Base-by-base conservation (phyloP, 2,329 filamentous ascomycete genomes). In the Neofusicoccum sp. region DNA sequence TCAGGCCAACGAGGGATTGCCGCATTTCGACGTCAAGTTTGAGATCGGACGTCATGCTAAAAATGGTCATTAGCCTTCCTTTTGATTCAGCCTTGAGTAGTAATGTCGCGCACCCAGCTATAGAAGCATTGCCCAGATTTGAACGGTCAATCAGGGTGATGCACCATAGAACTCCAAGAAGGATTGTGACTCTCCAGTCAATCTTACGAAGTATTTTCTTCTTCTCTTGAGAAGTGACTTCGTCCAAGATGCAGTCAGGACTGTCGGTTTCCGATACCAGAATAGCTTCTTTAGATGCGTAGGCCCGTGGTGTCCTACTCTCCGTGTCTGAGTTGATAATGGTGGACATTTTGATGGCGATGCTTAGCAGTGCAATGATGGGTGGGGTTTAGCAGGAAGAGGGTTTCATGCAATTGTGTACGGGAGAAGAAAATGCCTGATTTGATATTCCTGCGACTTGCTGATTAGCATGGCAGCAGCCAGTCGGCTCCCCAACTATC, bases 171-270 rank as follows among this genome's bases (percentile, higher is more conserved):
- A 73, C 63, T 45, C 70, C 72, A 4, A 77, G 68, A 4, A 73
- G 68, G 1, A 73, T 73, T 6, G 77, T 65, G 2, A 77, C 66
- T n/a, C 73, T 68, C 45, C 71, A 43, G 52, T 77, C 75, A 31
- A 77, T 72, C 62, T 77, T 76, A 9, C 72, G 67, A 2, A 77
- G 66, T 8, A 76, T 70, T 29, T 65, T 66, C 43, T 72, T 73
- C 2, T 70, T 70, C 59, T 74, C 73, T 33, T 66, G 8, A 33
- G 47, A 14, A 6, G 47, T 49, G 7, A 49, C 28, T n/a, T 49
- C 47, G n/a, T 49, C 11, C 47, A 49, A n/a, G 14, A 49, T 49
- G 6, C 4, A 33, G 11, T 49, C 47, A n/a, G 29, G 33, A 14
- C 28, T 49, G 47, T 28, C 12, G 47, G 11, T n/a, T 7, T 49